A percentile compares a stretch with the other conserved stretches of the same genome.
Evolutionary conservation across 805 yeast genomes (phyloP).

Genomic region (Saturnispora sekii): DNA sequence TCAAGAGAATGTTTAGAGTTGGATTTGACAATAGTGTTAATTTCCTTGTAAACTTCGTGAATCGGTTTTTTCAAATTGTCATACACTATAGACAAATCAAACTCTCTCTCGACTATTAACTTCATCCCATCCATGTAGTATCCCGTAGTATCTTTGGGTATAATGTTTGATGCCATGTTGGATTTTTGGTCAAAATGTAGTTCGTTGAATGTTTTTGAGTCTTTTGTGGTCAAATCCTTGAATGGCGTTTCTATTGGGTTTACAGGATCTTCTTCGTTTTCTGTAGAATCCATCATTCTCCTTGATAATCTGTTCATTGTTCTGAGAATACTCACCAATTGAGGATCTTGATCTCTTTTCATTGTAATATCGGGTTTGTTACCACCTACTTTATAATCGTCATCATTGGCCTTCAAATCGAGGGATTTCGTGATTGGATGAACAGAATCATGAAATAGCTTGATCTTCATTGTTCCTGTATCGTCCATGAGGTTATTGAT

Average conservation of each 20-base stretch:
- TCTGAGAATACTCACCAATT: slow-evolving; percentile 64
- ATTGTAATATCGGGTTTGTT: slow-evolving; percentile 84
- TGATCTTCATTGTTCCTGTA: slow-evolving; percentile 21
- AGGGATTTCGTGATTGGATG: slow-evolving; percentile 57
- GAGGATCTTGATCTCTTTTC: slow-evolving; percentile 55
- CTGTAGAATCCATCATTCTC: slow-evolving; percentile 57
- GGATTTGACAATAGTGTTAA: slow-evolving; percentile 37
- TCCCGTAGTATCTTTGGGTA: slow-evolving; percentile 17
- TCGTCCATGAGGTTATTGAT: slow-evolving; percentile 22
- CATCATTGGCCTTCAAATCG: slow-evolving; percentile 74
- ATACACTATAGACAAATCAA: slow-evolving; percentile 21
- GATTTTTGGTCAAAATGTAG: slow-evolving; percentile 27
- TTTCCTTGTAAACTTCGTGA: slow-evolving; percentile 35
- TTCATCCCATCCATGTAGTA: slow-evolving; percentile 17
- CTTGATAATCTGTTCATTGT: slow-evolving; percentile 86
- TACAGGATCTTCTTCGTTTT: slow-evolving; percentile 32
- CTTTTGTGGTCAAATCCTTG: slow-evolving; percentile 40
- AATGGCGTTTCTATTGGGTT: slow-evolving; percentile 39
- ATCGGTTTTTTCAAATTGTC: slow-evolving; percentile 17
- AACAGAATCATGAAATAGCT: slow-evolving; percentile 28
- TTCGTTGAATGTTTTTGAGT: slow-evolving; percentile 43
- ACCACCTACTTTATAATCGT: slow-evolving; percentile 67
- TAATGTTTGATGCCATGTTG: slow-evolving; percentile 19
- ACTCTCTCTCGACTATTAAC: slow-evolving; percentile 15
- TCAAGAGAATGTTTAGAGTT: slow-evolving; percentile 41